These are phyloP conservation scores for Curvularia spicifera DNA, from an alignment of 2,329 filamentous ascomycete species.

Conservation along the genomic window DNA sequence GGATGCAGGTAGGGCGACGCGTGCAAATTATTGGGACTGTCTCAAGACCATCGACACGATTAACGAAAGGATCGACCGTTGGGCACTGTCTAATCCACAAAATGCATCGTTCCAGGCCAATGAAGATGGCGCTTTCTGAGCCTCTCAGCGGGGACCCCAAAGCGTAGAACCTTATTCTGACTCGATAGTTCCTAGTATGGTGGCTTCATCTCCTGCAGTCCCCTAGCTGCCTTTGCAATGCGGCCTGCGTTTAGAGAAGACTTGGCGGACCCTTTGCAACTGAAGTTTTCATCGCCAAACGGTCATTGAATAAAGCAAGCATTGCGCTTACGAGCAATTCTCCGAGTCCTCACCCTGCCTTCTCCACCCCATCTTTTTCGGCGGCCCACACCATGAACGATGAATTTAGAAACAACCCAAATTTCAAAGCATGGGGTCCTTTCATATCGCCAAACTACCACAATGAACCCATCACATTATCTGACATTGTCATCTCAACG, in stretches of 20 bases:
- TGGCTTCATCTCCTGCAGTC: slow-evolving; percentile 26
- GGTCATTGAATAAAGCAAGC: slow-evolving; percentile 6
- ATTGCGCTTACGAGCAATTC: slow-evolving; percentile 2
- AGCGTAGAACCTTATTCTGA: slow-evolving; percentile 27
- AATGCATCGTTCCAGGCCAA: slow-evolving; percentile 6
- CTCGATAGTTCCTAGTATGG: slow-evolving; percentile 22
- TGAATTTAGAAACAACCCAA: slow-evolving; percentile 26
- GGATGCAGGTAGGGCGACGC: slow-evolving; percentile 16
- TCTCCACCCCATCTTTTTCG: background rate
- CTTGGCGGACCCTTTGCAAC: slow-evolving; percentile 6
- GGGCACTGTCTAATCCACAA: slow-evolving; percentile 8
- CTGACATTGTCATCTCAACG: slow-evolving; percentile 43
- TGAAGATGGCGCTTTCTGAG: background rate
- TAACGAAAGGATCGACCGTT: slow-evolving; percentile 14
- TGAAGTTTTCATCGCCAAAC: background rate
- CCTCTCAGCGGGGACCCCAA: background rate
- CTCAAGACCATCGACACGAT: slow-evolving; percentile 3
- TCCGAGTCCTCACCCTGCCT: background rate
- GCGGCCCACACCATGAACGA: slow-evolving; percentile 20
- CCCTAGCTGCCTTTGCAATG: slow-evolving; percentile 21
- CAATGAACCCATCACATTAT: slow-evolving; percentile 36
- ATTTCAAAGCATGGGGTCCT: slow-evolving; percentile 36
- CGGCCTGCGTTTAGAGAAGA: slow-evolving; percentile 19
- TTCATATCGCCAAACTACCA: slow-evolving; percentile 32
- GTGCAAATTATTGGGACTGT: slow-evolving; percentile 1